Evolutionary conservation across 1,284 basidiomycete genomes (phyloP).

Genomic region (Clitocybe nebularis): DNA sequence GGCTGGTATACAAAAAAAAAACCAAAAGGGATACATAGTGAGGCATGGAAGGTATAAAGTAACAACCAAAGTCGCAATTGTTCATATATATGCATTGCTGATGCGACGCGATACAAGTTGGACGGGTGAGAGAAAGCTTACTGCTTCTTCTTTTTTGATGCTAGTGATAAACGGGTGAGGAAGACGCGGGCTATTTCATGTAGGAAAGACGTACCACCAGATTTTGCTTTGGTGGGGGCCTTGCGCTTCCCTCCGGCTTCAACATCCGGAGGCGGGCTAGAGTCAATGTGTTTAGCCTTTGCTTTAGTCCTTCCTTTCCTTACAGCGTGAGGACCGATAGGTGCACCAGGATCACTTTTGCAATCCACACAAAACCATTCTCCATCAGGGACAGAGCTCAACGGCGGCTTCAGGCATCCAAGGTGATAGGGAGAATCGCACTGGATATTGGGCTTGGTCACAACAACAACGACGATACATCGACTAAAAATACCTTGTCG

Average conservation of each 20-base stretch:
- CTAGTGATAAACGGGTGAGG: neutral
- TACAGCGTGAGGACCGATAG: conserved; percentile 34
- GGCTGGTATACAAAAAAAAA: too few species aligned
- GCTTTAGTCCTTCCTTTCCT: conserved; percentile 22
- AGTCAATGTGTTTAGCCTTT: conserved; percentile 12
- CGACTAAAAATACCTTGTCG: conserved; percentile 63
- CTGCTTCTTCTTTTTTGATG: conserved; percentile 32
- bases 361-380: conserved; percentile 92
- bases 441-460: too few species aligned
- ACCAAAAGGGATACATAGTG: too few species aligned
- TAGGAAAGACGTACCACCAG: conserved; percentile 15
- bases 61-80: too few species aligned
- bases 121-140: too few species aligned
- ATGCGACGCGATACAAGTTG: too few species aligned
- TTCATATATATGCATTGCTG: too few species aligned
- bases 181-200: neutral
- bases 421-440: conserved; percentile 91
- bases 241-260: conserved; percentile 25
- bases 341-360: conserved; percentile 37
- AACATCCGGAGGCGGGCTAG: conserved; percentile 12
- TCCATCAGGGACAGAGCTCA: conserved; percentile 77
- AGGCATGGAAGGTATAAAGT: too few species aligned
- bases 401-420: conserved; percentile 75
- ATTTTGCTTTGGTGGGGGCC: conserved; percentile 18
- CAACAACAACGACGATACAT: conserved; percentile 3